Base-by-base conservation (phyloP, 805 yeast species). In the Maudiozyma barnettii region DNA sequence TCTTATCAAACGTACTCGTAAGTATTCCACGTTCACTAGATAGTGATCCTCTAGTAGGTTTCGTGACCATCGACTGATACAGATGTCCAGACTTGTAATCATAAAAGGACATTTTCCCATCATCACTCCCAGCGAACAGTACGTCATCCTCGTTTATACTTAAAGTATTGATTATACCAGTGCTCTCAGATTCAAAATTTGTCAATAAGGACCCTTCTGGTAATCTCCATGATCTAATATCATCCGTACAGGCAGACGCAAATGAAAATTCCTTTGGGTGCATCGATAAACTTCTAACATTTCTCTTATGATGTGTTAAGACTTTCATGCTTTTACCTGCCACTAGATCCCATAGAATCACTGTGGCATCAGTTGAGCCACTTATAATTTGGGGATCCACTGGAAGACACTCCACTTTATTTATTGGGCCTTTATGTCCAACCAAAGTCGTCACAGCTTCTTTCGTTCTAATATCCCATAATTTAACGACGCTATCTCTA, bases 381-480 rank as follows among this genome's bases (percentile, higher is more conserved):
- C 95, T 76, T 6, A 91, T 68, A 2, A 93, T 70, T 63, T 93
- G 98, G 1, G 98, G 98, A 50, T 87, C 95, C 1, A 78, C 78
- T 0, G 78, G 72, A 45, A 84, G 81, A 47, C 88, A 72, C 35
- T 69, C 70, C 1, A 93, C 83, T 44, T 81, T 72, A 47, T 82
- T 82, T 5, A 93, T 77, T 14, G 93, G 82, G 38, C 78, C 75
- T 51, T 79, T 75, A 64, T 93, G 99, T 0, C 98, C 98, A 2
- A 81, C 70, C 36, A 93, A 68, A 0, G 84, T 84, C 74, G 82
- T 82, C 0, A 85, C 82, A 14, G 90, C 81, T 2, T 75, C 66
- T 42, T 88, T 71, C 0, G 95, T 78, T 49, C 99, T 73, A 47
- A 93, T 82, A 64, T 93, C 99, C 99, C 99, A 93, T 4, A 89